A percentile compares a stretch with the other conserved stretches of the same genome.
phyloP scores from a whole-genome alignment of 2,329 filamentous ascomycete genomes.

The Sclerotinia trifoliorum region DNA sequence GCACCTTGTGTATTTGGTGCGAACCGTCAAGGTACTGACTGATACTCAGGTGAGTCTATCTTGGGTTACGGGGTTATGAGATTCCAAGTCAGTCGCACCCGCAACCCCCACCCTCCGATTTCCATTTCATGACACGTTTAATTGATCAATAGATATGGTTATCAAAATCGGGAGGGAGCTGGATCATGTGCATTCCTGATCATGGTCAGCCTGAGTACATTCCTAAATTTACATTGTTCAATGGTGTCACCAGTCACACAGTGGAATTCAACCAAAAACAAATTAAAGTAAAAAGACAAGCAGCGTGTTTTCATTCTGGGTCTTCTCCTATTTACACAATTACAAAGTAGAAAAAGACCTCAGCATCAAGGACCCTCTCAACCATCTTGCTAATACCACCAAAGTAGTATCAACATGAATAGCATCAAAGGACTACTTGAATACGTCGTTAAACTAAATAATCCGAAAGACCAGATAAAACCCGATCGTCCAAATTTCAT shows the following conservation, averaged over 20 bases:
- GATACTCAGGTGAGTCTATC: too few species aligned
- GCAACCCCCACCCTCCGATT: not conserved
- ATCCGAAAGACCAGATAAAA: conserved; percentile 21
- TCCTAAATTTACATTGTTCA: not conserved
- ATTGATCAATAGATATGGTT: too few species aligned
- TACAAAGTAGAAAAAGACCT: conserved; percentile 22
- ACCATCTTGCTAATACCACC: conserved; percentile 17
- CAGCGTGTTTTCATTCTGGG: conserved; percentile 22
- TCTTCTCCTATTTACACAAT: conserved; percentile 26
- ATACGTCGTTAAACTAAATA: conserved; percentile 21
- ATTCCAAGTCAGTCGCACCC: too few species aligned
- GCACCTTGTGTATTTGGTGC: too few species aligned
- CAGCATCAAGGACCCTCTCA: conserved; percentile 19
- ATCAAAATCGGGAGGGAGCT: too few species aligned
- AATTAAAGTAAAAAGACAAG: conserved; percentile 12
- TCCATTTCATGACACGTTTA: not conserved
- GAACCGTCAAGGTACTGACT: too few species aligned
- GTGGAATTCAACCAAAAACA: not conserved
- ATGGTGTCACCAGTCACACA: not conserved
- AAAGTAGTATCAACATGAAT: not conserved
- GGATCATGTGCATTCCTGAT: not conserved
- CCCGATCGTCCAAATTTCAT: conserved; percentile 21
- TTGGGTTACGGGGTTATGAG: too few species aligned
- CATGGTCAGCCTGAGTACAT: not conserved
- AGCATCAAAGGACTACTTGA: conserved; percentile 19